These are phyloP conservation scores for Penicillium cosmopolitanum DNA, from an alignment of 495 filamentous ascomycete species.

Conservation along the genomic window DNA sequence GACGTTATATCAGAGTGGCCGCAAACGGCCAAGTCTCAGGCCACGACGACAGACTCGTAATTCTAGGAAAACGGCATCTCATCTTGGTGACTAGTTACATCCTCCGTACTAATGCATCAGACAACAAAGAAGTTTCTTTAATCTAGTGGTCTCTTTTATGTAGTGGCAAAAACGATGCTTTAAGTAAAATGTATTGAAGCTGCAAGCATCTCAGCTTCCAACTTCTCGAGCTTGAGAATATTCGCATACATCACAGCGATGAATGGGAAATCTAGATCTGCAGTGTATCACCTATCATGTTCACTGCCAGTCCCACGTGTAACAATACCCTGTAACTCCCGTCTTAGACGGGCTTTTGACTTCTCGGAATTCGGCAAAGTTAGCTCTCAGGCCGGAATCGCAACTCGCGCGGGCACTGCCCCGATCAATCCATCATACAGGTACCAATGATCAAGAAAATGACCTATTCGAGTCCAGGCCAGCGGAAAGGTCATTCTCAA, in stretches of 20 bases:
- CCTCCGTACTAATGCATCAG: too few species aligned
- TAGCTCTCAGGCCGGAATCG: too few species aligned
- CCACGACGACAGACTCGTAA: neutral
- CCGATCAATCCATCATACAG: neutral
- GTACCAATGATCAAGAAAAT: neutral
- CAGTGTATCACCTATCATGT: neutral
- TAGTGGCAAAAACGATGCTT: too few species aligned
- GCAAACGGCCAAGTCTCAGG: conserved; percentile 2
- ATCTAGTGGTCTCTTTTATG: too few species aligned
- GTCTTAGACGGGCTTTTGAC: neutral
- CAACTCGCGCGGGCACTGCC: neutral
- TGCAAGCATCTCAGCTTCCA: too few species aligned
- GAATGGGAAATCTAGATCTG: neutral
- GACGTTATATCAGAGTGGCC: conserved; percentile 7
- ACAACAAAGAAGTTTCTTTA: too few species aligned
- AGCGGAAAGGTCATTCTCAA: neutral
- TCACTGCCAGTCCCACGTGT: neutral
- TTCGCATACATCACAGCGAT: neutral
- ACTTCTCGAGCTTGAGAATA: too few species aligned
- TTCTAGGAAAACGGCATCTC: neutral
- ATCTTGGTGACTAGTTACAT: neutral
- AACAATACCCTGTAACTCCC: neutral
- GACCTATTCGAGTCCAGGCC: neutral
- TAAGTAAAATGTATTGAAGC: neutral
- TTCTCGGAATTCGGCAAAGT: too few species aligned